phyloP scores from a whole-genome alignment of 495 filamentous ascomycete species.

The Penicillium fimorum region DNA sequence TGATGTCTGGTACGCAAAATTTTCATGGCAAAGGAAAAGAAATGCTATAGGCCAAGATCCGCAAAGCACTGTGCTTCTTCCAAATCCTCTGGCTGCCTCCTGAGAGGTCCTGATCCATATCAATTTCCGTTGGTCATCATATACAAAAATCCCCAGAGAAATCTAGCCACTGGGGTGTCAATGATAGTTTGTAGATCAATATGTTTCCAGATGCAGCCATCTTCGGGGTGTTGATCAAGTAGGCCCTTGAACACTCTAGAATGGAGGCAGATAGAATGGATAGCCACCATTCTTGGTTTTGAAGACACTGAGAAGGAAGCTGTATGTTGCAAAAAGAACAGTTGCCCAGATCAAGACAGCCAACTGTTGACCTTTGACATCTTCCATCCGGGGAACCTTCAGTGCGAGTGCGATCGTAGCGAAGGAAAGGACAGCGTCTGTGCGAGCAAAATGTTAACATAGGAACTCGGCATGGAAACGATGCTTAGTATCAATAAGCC shows the following conservation, averaged over 20 bases:
- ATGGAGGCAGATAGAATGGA: conserved; percentile 90
- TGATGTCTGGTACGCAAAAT: not conserved
- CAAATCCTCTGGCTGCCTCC: not conserved
- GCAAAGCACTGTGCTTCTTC: not conserved
- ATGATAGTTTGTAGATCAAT: not conserved
- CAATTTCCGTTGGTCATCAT: not conserved
- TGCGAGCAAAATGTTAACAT: conserved; percentile 15
- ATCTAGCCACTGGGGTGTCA: not conserved
- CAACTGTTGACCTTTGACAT: conserved; percentile 74
- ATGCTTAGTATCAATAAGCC: not conserved
- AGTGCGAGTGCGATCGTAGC: conserved; percentile 83
- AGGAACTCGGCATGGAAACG: not conserved
- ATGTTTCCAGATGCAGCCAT: not conserved
- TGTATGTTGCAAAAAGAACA: conserved; percentile 80
- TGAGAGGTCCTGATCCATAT: not conserved
- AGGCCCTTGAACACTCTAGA: conserved; percentile 63
- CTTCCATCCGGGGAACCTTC: conserved; percentile 83
- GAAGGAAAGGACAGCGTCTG: conserved; percentile 92
- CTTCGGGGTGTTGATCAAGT: not conserved
- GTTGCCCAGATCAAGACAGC: conserved; percentile 79
- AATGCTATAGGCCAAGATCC: not conserved
- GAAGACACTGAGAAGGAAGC: conserved; percentile 91
- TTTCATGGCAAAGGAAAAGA: not conserved
- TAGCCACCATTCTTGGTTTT: conserved; percentile 93
- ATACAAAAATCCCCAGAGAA: not conserved